These are phyloP conservation scores for Rachicladosporium sp. DNA, from an alignment of 2,329 filamentous ascomycete genomes.

Conservation along the genomic window DNA sequence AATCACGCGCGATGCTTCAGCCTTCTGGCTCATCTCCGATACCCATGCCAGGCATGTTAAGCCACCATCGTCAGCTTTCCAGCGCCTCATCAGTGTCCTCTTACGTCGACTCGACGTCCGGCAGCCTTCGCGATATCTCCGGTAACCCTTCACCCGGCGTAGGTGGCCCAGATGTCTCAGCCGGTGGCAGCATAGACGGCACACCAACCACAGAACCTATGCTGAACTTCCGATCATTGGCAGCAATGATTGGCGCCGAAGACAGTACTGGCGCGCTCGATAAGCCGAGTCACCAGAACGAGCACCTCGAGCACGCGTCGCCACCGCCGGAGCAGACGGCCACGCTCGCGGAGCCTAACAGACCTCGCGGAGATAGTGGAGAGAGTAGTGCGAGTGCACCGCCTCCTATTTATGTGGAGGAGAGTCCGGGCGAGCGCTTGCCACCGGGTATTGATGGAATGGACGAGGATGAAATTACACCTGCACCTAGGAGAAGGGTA, in stretches of 20 bases:
- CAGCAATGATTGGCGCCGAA: slow-evolving; percentile 65
- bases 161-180: slow-evolving; percentile 40
- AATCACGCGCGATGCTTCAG: slow-evolving; percentile 31
- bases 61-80: slow-evolving; percentile 63
- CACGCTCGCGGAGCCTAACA: slow-evolving; percentile 6
- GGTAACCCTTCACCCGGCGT: slow-evolving; percentile 34
- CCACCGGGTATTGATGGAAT: slow-evolving; percentile 1
- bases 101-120: slow-evolving; percentile 56
- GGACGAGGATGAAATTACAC: slow-evolving; percentile 12
- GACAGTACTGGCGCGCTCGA: slow-evolving; percentile 22
- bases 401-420: neutral
- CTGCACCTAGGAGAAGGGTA: slow-evolving; percentile 5
- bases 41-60: slow-evolving; percentile 14
- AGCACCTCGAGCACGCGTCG: slow-evolving; percentile 29
- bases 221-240: slow-evolving; percentile 84
- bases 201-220: slow-evolving; percentile 56
- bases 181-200: slow-evolving; percentile 27
- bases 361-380: slow-evolving; percentile 18
- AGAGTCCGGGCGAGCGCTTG: slow-evolving; percentile 8
- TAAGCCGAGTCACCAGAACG: slow-evolving; percentile 26
- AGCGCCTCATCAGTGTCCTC: slow-evolving; percentile 76
- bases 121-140: slow-evolving; percentile 12
- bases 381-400: slow-evolving; percentile 7
- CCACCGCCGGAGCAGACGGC: slow-evolving; percentile 7
- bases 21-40: slow-evolving; percentile 14